phyloP scores from a whole-genome alignment of 257 asterid genomes.

The Ehretia macrophylla region DNA sequence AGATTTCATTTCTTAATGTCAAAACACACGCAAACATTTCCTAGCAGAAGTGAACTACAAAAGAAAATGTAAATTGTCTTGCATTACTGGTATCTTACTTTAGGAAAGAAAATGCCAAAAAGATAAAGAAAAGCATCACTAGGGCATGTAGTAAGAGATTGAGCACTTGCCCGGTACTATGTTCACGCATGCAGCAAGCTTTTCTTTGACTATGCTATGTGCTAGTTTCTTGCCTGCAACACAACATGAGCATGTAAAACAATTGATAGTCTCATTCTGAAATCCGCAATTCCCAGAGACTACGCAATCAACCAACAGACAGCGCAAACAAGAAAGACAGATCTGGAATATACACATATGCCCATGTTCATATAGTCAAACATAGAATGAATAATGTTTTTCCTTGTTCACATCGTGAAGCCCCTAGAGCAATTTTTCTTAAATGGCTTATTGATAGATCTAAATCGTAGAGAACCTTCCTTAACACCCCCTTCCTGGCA shows the following conservation, averaged over 20 bases:
- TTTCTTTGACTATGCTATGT: conserved; percentile 82
- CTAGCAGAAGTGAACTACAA: too few species aligned
- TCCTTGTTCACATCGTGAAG: background rate
- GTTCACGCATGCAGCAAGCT: conserved; percentile 96
- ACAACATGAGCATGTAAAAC: background rate
- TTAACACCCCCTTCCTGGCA: too few species aligned
- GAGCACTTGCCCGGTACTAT: conserved; percentile 64
- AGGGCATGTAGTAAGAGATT: conserved; percentile 1
- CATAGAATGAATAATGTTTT: background rate
- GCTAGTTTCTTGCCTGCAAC: conserved; percentile 80
- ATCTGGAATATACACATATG: background rate
- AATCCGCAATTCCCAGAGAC: background rate
- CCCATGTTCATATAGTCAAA: background rate
- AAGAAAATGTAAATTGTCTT: too few species aligned
- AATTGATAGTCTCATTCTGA: background rate
- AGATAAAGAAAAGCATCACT: conserved; percentile 1
- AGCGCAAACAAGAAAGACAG: background rate
- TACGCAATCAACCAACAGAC: background rate
- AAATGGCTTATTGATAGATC: too few species aligned
- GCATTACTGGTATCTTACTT: background rate
- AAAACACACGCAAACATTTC: too few species aligned
- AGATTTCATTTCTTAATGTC: too few species aligned
- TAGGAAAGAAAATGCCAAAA: background rate
- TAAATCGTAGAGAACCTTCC: too few species aligned
- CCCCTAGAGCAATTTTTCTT: too few species aligned